Base-by-base conservation (phyloP, 2,329 filamentous ascomycete genomes). In the Thielaviopsis populi region DNA sequence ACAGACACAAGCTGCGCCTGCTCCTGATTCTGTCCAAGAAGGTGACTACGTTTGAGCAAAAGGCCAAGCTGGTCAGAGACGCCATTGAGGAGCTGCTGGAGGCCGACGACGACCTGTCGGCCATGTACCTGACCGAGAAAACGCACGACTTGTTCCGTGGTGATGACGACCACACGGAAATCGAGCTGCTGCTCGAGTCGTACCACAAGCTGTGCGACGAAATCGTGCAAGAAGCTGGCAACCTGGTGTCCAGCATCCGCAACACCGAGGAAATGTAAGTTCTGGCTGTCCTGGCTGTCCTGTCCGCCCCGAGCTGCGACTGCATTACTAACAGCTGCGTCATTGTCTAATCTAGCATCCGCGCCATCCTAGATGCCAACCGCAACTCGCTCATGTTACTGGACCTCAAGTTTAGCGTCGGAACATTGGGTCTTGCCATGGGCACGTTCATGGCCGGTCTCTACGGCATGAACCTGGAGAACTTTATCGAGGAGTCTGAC, bases 391-490 rank as follows among this genome's bases (percentile, higher is more conserved):
- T 99, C 68, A 99, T 99, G 94, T 80, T 99, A 19, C 82, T 97
- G 40, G 94, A 97, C 68, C 85, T 99, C 69, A 96, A 95, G 72
- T 96, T 97, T 76, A 94, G 88, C 72, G 91, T 99, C 66, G 89
- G 91, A 65, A 97, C 94, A 0, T 83, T 99, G 3, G 91, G 91
- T n/a, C 84, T 97, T 59, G 92, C 90, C 63, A 90, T 91, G 72
- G 94, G 94, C 63, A 96, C 94, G 60, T 95, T 97, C 72, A 82
- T 96, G 70, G 95, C 94, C 8, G 91, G 91, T n/a, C 84, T 99
- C n/a, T 99, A 97, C 79, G 94, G 94, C 69, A 97, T 97, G 91
- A 99, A 99, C 77, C 78, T 99, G 68, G 95, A 96, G 73, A 97
- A 97, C 75, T 97, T 96, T 74, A 90, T 97, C 70, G 94, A 99